These are phyloP conservation scores for Aspergillus hortae DNA, from an alignment of 2,329 filamentous ascomycete species.

Conservation along the genomic window DNA sequence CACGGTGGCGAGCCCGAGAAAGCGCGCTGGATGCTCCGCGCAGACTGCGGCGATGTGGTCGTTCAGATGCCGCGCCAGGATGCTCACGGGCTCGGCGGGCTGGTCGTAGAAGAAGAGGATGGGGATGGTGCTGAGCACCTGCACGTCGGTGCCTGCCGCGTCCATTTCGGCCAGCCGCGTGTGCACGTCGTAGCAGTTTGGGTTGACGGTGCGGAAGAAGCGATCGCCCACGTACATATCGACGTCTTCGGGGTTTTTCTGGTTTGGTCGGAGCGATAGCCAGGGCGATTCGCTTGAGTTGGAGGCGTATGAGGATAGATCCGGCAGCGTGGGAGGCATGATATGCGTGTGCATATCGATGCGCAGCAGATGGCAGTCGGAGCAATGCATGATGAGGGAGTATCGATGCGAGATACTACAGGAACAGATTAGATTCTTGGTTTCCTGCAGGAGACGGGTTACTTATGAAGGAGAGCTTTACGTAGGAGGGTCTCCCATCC, in stretches of 20 bases:
- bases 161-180: constrained; percentile 16
- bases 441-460: not conserved
- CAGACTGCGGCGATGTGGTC: constrained; percentile 16
- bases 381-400: constrained; percentile 2
- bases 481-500: not conserved
- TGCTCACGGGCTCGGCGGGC: constrained; percentile 8
- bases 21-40: constrained; percentile 7
- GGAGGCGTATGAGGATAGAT: constrained; percentile 10
- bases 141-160: constrained; percentile 10
- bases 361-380: constrained; percentile 10
- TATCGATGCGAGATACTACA: not conserved
- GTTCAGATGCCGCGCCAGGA: constrained; percentile 12
- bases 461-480: too few relatives aligned
- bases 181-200: constrained; percentile 14
- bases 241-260: not conserved
- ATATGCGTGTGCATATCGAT: constrained; percentile 20
- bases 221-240: constrained; percentile 16
- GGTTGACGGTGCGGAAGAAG: constrained; percentile 16
- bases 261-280: constrained; percentile 11
- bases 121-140: constrained; percentile 15
- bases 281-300: constrained; percentile 7
- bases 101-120: constrained; percentile 19
- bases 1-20: constrained; percentile 16
- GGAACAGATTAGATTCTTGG: too few relatives aligned
- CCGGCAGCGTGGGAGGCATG: constrained; percentile 15